Evolutionary conservation across 345 rosid species (phyloP), one percentile per base, ranked within the genome.

Genomic region (Gossypium australe): DNA sequence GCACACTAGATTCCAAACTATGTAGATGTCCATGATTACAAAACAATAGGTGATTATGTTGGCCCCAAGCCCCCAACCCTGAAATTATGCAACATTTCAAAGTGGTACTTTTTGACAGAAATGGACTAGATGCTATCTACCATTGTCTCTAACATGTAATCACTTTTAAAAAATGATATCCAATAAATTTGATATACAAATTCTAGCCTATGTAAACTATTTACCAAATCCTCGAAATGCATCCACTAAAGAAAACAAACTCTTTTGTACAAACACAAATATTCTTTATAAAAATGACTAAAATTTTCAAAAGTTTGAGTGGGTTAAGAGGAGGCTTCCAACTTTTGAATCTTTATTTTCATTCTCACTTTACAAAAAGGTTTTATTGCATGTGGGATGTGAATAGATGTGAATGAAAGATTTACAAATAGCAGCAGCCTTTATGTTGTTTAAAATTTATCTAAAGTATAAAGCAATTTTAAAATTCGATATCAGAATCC

Each of bases 401-500:
- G 61, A 57, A 57, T 57, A 4, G 14, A 57, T 57, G 61, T 22
- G 61, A 57, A 57, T 22, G 61, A 52, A 52, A 52, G 57, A 17
- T 52, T 52, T 52, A 11, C 22, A 52, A 52, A 52, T 16, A 16
- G 20, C 3, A 45, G 11, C 48, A 17, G 7, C 2, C 2, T 52
- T 52, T 17, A 3, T 4, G 7, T 52, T 52, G 22, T 14, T 52
- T 52, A 34, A 34, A 34, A 34, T 5, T 34, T 5, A 5, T 4
- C 0, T 4, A 0, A 0, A 1, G 38, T 34, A 0, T 34, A 4
- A 1, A 4, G 0, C 0, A 34, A 34, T 0, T 34, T 29, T 29
- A 29, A 29, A 29, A 29, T 3, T 4, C 6, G 1, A 4, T 0
- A 4, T 34, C 7, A 34, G 38, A 4, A 34, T 34, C 0, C 0